Evolutionary conservation across 2,329 filamentous ascomycete species (phyloP).

Genomic region (Trematosphaeria pertusa): DNA sequence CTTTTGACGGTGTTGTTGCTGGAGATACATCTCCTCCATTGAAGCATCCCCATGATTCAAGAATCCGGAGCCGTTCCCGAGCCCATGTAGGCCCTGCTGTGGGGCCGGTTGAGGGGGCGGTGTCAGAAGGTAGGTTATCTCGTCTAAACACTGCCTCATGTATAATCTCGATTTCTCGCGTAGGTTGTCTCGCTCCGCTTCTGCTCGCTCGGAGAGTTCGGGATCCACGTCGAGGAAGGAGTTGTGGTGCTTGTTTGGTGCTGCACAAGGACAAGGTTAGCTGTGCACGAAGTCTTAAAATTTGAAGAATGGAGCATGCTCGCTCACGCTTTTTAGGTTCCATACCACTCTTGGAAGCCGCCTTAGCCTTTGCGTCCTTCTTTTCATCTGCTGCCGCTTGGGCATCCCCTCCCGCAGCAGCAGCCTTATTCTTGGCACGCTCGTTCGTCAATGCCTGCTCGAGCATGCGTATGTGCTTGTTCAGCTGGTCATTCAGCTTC

Average conservation of each 20-base stretch:
- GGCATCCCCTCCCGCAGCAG: constrained; percentile 59
- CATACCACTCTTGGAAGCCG: constrained; percentile 31
- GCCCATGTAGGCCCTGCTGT: constrained; percentile 47
- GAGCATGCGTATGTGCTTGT: constrained; percentile 88
- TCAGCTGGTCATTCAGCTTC: constrained; percentile 85
- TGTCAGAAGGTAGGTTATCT: constrained; percentile 72
- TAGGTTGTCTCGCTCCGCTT: constrained; percentile 64
- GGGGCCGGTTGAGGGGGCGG: constrained; percentile 68
- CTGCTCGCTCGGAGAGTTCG: constrained; percentile 51
- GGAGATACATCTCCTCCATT: constrained; percentile 66
- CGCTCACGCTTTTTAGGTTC: constrained; percentile 35
- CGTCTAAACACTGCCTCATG: constrained; percentile 70
- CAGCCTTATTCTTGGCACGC: constrained; percentile 69
- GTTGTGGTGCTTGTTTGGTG: constrained; percentile 56
- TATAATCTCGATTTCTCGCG: constrained; percentile 69
- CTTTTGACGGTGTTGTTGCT: constrained; percentile 65
- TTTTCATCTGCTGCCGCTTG: constrained; percentile 52
- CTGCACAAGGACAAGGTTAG: constrained; percentile 44
- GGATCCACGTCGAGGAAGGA: constrained; percentile 59
- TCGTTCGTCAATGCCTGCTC: constrained; percentile 89
- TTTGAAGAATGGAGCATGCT: not conserved
- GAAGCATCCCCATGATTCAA: constrained; percentile 60
- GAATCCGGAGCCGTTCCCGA: constrained; percentile 49
- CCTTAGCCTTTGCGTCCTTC: constrained; percentile 44
- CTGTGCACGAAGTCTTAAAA: constrained; percentile 7